A percentile compares a stretch with the other conserved stretches of the same genome.
phyloP scores from a whole-genome alignment of 2,329 filamentous ascomycete species.

The Lecanoromycetidae sp. region DNA sequence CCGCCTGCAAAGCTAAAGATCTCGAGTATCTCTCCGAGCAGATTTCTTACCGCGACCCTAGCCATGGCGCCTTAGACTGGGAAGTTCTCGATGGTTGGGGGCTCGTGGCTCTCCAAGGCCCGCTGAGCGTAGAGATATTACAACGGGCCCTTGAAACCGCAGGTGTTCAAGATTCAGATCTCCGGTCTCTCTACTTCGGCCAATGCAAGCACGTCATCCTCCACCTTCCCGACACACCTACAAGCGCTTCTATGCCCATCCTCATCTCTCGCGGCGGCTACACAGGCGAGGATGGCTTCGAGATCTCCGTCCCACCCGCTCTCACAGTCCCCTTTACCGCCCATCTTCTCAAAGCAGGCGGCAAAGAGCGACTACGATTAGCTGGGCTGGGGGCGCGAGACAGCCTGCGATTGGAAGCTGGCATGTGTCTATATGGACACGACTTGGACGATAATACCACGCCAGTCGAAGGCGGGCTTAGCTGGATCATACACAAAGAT shows the following conservation, averaged over 20 bases:
- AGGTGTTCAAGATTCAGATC: slow-evolving; percentile 35
- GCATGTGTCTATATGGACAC: slow-evolving; percentile 99
- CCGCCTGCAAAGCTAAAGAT: slow-evolving; percentile 83
- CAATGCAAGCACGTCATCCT: slow-evolving; percentile 56
- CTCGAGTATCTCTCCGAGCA: slow-evolving; percentile 61
- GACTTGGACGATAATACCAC: slow-evolving; percentile 74
- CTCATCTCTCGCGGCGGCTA: slow-evolving; percentile 85
- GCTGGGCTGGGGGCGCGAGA: slow-evolving; percentile 86
- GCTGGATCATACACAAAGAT: slow-evolving; percentile 76
- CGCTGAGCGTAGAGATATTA: slow-evolving; percentile 59
- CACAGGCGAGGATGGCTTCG: slow-evolving; percentile 96
- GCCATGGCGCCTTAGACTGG: slow-evolving; percentile 48
- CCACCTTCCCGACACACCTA: slow-evolving; percentile 39
- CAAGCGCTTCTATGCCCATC: slow-evolving; percentile 26
- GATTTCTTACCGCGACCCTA: slow-evolving; percentile 40
- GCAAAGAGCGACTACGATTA: slow-evolving; percentile 55
- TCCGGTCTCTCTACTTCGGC: slow-evolving; percentile 71
- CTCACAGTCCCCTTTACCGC: slow-evolving; percentile 52
- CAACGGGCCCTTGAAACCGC: slow-evolving; percentile 44
- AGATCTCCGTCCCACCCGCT: slow-evolving; percentile 68
- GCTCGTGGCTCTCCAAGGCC: slow-evolving; percentile 81
- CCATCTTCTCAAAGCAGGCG: slow-evolving; percentile 49
- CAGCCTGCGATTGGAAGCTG: slow-evolving; percentile 83
- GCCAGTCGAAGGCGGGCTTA: slow-evolving; percentile 52
- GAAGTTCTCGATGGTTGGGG: slow-evolving; percentile 60